Percentiles rank a stretch among this genome's conserved stretches.
Evolutionary conservation across 352 stramenopile species (phyloP).

Genomic region (Globisporangium acanthophoron): DNA sequence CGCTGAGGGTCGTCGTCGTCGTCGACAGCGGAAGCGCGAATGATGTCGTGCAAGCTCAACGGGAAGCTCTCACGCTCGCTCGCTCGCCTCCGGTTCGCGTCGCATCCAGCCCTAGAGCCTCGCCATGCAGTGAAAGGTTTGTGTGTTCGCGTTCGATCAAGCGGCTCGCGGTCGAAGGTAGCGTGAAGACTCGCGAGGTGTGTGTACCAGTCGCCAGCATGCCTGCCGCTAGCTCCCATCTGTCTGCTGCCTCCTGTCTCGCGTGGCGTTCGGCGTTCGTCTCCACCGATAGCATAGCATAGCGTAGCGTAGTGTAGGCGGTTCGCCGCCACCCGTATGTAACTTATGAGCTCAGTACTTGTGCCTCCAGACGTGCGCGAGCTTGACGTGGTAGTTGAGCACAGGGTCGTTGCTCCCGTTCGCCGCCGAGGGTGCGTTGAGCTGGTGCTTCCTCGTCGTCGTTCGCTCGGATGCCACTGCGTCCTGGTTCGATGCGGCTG

Average conservation of each 20-base stretch:
- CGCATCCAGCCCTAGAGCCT: not conserved
- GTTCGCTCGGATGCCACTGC: slow-evolving; percentile 6
- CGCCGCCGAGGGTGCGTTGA: not conserved
- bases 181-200: not conserved
- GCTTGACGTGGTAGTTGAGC: slow-evolving; percentile 56
- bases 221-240: not conserved
- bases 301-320: not conserved
- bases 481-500: slow-evolving; percentile 5
- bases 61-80: not conserved
- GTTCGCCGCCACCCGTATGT: not conserved
- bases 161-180: too few relatives aligned
- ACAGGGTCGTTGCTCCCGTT: slow-evolving; percentile 17
- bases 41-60: not conserved
- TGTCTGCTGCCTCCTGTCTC: not conserved
- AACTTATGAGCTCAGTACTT: slow-evolving; percentile 14
- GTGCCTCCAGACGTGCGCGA: slow-evolving; percentile 55
- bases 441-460: slow-evolving; percentile 5
- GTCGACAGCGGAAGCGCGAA: not conserved
- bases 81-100: not conserved
- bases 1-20: slow-evolving; percentile 26
- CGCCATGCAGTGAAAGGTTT: not conserved
- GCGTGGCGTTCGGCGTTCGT: too few relatives aligned
- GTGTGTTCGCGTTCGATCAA: not conserved
- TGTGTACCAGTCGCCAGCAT: not conserved
- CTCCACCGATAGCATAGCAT: slow-evolving; percentile 2